A percentile compares a stretch with the other conserved stretches of the same genome.
Evolutionary conservation across 305 asterid genomes (phyloP).

Genomic region (Solanum aculeatissimum): DNA sequence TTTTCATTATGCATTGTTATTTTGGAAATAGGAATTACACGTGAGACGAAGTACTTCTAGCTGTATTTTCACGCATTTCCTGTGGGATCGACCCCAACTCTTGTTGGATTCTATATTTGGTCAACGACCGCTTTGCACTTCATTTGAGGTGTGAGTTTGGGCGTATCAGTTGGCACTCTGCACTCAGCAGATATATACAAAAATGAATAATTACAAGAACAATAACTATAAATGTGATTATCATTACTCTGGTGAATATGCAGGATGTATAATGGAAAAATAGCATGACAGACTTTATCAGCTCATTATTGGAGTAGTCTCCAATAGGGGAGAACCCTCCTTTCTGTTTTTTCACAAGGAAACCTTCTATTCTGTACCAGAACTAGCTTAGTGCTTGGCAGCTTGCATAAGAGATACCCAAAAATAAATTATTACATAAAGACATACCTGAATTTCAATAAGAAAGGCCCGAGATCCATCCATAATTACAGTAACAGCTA

Average conservation of each 20-base stretch:
- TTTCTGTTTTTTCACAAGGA: background rate
- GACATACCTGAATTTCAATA: constrained; percentile 71
- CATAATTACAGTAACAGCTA: constrained; percentile 81
- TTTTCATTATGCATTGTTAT: too few species aligned
- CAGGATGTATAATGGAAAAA: background rate
- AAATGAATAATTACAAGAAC: background rate
- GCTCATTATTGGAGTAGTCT: background rate
- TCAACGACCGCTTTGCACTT: too few species aligned
- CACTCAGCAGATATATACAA: background rate
- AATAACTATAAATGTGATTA: background rate
- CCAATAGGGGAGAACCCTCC: background rate
- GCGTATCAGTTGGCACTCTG: too few species aligned
- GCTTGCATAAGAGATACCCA: background rate
- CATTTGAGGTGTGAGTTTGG: too few species aligned
- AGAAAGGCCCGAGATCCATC: constrained; percentile 90
- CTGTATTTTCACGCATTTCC: too few species aligned
- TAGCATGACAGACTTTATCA: background rate
- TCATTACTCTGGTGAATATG: background rate
- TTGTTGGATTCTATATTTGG: too few species aligned
- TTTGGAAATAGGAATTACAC: too few species aligned
- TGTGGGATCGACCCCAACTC: too few species aligned
- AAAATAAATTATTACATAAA: background rate
- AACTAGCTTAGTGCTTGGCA: background rate
- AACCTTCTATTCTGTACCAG: background rate
- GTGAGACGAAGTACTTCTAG: too few species aligned